Conservation (phyloP, 2,329 filamentous ascomycete genomes). For the Xylariaceae sp. region DNA sequence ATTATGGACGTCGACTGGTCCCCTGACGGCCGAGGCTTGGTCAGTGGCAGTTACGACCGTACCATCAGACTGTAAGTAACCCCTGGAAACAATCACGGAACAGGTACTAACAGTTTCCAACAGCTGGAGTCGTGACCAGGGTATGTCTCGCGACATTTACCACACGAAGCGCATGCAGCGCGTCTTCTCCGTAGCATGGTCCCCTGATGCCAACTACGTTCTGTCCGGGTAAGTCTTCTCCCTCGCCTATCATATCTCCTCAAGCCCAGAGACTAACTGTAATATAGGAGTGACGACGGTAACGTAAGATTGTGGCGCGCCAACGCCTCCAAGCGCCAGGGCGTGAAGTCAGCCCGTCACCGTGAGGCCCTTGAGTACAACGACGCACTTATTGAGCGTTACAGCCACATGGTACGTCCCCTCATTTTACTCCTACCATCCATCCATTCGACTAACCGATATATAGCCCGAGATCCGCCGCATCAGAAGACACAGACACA, state of each 20-base stretch:
- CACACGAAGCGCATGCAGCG: slow-evolving; percentile 98
- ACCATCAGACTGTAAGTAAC: slow-evolving; percentile 62
- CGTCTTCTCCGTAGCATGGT: slow-evolving; percentile 65
- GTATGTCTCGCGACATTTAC: slow-evolving; percentile 88
- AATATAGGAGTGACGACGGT: slow-evolving; percentile 53
- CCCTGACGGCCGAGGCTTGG: slow-evolving; percentile 88
- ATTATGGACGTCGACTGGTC: slow-evolving; percentile 97
- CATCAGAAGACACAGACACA: slow-evolving; percentile 84
- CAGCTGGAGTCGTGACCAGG: slow-evolving; percentile 67
- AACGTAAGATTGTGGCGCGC: slow-evolving; percentile 87
- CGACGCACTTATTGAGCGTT: slow-evolving; percentile 73
- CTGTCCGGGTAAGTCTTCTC: slow-evolving; percentile 89
- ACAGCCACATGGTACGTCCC: slow-evolving; percentile 68
- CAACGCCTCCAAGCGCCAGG: slow-evolving; percentile 74
- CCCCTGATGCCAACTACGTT: slow-evolving; percentile 83
- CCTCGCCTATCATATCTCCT: no score
- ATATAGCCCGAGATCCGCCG: slow-evolving; percentile 72
- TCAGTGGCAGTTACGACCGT: slow-evolving; percentile 81
- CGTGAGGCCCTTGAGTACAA: slow-evolving; percentile 90
- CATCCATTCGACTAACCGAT: slow-evolving; percentile 13
- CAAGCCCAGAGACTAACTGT: not conserved
- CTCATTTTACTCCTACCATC: no score
- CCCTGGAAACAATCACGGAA: not conserved
- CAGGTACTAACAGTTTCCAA: not conserved
- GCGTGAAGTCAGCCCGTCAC: slow-evolving; percentile 79